Evolutionary conservation across 768 basidiomycete genomes (phyloP).

Genomic region (Lactifluus subvellereus): DNA sequence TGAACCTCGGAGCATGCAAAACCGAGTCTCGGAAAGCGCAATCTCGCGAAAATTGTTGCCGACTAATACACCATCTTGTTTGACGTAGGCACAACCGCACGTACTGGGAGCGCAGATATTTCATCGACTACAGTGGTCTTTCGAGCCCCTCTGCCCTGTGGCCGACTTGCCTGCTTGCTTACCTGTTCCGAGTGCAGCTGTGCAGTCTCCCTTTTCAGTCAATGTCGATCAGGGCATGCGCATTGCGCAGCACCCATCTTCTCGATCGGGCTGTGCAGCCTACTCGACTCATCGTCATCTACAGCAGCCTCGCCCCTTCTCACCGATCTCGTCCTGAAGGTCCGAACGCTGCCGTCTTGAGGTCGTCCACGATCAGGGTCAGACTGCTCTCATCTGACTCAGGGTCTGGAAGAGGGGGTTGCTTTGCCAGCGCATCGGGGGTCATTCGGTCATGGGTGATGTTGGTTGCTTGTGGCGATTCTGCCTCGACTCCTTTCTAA

Average conservation of each 20-base stretch:
- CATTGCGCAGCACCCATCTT: background rate
- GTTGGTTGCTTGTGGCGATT: background rate
- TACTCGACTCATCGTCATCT: background rate
- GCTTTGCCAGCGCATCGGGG: background rate
- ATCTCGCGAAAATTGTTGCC: background rate
- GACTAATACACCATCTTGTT: background rate
- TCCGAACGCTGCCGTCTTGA: no score
- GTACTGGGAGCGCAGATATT: background rate
- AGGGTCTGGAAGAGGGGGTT: background rate
- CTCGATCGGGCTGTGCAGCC: background rate
- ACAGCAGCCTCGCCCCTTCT: background rate
- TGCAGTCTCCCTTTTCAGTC: background rate
- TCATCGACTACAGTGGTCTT: no score
- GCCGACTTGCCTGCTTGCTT: background rate
- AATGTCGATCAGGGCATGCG: slow-evolving; percentile 2
- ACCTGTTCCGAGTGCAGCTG: background rate
- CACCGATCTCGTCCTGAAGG: no score
- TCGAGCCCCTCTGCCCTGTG: no score
- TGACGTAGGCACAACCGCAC: background rate
- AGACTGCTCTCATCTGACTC: no score
- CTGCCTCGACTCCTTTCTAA: background rate
- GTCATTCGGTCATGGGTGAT: background rate
- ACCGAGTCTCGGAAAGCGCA: background rate
- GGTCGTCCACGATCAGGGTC: background rate
- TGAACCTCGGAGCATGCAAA: background rate